phyloP scores from a whole-genome alignment of 371 early-diverging fungal species.

The Haplosporangium sp. region DNA sequence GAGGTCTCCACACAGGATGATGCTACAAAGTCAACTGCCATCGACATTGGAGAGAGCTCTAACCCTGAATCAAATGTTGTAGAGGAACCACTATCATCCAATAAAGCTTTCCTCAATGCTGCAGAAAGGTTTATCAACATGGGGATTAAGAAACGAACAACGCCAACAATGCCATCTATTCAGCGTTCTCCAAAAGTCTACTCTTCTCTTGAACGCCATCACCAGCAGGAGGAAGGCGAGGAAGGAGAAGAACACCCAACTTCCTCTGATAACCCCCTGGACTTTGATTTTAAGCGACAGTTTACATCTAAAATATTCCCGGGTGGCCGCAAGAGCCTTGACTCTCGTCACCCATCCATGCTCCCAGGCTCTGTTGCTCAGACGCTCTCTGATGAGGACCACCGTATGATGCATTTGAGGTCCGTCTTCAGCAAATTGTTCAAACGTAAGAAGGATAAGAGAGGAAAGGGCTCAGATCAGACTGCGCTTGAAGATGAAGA shows the following conservation, averaged over 20 bases:
- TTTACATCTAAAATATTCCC: slow-evolving; percentile 26
- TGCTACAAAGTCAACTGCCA: not conserved
- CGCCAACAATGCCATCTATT: not conserved
- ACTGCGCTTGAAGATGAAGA: slow-evolving; percentile 35
- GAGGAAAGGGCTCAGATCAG: slow-evolving; percentile 27
- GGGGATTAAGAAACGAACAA: slow-evolving; percentile 26
- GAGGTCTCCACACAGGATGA: slow-evolving; percentile 17
- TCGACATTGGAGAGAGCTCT: not conserved
- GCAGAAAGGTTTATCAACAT: slow-evolving; percentile 21
- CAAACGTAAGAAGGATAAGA: slow-evolving; percentile 51
- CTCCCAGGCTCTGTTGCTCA: slow-evolving; percentile 6
- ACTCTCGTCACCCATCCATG: slow-evolving; percentile 11
- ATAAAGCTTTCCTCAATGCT: slow-evolving; percentile 26
- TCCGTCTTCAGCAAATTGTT: slow-evolving; percentile 47
- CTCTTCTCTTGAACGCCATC: slow-evolving; percentile 5
- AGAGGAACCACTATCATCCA: not conserved
- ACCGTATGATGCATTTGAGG: slow-evolving; percentile 42
- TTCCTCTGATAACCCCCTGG: slow-evolving; percentile 31
- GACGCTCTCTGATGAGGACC: slow-evolving; percentile 43
- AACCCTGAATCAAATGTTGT: not conserved
- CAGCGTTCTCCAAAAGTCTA: not conserved
- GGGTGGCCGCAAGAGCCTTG: slow-evolving; percentile 35
- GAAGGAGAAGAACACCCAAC: slow-evolving; percentile 7
- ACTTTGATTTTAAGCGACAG: slow-evolving; percentile 39
- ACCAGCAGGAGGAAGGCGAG: slow-evolving; percentile 15